These are phyloP conservation scores for Lasiodiplodia citricola DNA, from an alignment of 2,329 filamentous ascomycete genomes.

Conservation along the genomic window DNA sequence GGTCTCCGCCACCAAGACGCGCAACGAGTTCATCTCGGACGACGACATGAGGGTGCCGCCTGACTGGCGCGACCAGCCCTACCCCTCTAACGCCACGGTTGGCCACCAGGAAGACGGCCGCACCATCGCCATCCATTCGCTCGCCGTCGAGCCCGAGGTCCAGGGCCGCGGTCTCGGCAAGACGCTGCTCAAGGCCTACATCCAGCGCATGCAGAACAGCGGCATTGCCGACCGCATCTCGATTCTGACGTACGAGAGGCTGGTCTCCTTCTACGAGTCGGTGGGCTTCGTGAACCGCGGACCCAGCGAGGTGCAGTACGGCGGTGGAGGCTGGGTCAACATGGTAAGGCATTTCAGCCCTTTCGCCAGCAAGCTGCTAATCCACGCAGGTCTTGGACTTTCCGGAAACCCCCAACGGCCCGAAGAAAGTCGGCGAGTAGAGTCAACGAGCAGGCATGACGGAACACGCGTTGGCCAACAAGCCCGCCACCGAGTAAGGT, in stretches of 20 bases:
- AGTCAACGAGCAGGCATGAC: background rate
- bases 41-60: constrained; percentile 75
- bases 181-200: constrained; percentile 75
- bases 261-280: constrained; percentile 77
- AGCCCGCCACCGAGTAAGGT: background rate
- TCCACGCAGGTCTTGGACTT: constrained; percentile 9
- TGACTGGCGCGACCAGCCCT: constrained; percentile 62
- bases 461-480: constrained; percentile 3
- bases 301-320: constrained; percentile 71
- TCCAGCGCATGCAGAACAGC: constrained; percentile 75
- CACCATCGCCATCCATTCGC: constrained; percentile 81
- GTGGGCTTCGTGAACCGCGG: constrained; percentile 75
- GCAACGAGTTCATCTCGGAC: constrained; percentile 69
- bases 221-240: constrained; percentile 74
- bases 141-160: constrained; percentile 77
- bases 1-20: constrained; percentile 75
- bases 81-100: constrained; percentile 35
- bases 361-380: background rate
- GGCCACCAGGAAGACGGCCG: constrained; percentile 76
- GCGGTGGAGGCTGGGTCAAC: constrained; percentile 81
- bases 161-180: constrained; percentile 76
- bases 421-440: constrained; percentile 13
- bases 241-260: constrained; percentile 75
- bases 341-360: constrained; percentile 62
- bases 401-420: constrained; percentile 14